A percentile compares a stretch with the other conserved stretches of the same genome.
Conservation (phyloP, 2,329 filamentous ascomycete genomes). For the Metarhizium robertsii region DNA sequence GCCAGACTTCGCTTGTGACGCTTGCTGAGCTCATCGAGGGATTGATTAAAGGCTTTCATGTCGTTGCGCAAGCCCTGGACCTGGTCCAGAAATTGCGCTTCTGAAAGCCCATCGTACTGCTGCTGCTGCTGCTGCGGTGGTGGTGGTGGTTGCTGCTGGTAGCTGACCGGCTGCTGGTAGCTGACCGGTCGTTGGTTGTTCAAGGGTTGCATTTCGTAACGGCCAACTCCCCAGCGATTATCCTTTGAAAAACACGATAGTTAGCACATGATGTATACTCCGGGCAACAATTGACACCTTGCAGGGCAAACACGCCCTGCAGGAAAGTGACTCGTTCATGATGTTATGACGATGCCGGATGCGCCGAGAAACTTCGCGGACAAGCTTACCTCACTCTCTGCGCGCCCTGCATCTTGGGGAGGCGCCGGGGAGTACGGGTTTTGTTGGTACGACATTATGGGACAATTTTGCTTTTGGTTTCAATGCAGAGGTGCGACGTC, state of each 20-base stretch:
- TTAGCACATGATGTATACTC: not conserved
- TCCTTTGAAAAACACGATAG: constrained; percentile 2
- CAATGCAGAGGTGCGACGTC: not conserved
- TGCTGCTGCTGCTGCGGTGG: constrained; percentile 7
- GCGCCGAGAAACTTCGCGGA: not conserved
- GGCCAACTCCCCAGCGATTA: constrained; percentile 8
- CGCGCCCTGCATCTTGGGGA: constrained; percentile 9
- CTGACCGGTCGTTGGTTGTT: constrained; percentile 17
- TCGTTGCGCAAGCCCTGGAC: constrained; percentile 58
- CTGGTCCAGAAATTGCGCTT: constrained; percentile 42
- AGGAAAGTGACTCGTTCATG: not conserved
- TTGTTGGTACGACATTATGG: constrained; percentile 16
- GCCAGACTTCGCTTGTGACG: constrained; percentile 64
- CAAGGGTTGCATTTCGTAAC: constrained; percentile 49
- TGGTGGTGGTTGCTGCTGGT: constrained; percentile 5
- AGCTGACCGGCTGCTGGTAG: constrained; percentile 12
- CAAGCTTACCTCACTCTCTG: constrained; percentile 11
- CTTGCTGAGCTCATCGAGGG: constrained; percentile 57
- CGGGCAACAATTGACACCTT: not conserved
- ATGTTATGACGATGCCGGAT: not conserved
- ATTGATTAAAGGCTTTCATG: constrained; percentile 56
- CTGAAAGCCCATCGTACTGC: constrained; percentile 30
- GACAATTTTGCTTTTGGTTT: not conserved
- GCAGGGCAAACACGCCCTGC: constrained; percentile 7
- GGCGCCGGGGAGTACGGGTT: constrained; percentile 15